Conservation (phyloP, 352 stramenopile genomes). For the Aphanomyces invadans region DNA sequence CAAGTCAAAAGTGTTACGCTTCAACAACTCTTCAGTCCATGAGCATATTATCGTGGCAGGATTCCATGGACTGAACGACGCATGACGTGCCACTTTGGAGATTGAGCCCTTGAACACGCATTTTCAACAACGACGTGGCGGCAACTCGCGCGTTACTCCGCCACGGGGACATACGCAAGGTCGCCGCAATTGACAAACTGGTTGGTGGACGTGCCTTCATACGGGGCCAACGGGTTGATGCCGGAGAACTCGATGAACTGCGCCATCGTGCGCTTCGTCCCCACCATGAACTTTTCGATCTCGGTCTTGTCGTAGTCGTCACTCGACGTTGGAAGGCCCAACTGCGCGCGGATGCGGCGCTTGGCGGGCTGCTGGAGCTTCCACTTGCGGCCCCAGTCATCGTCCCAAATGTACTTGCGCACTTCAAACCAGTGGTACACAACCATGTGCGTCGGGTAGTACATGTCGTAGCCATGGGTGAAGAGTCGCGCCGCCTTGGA, state of each 20-base stretch:
- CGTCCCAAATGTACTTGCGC: constrained; percentile 77
- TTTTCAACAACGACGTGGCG: too few species aligned
- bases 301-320: constrained; percentile 69
- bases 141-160: too few species aligned
- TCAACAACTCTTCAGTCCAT: too few species aligned
- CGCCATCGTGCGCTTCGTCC: constrained; percentile 65
- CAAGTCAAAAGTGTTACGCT: too few species aligned
- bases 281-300: constrained; percentile 56
- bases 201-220: constrained; percentile 34
- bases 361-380: constrained; percentile 64
- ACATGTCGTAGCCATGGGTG: constrained; percentile 77
- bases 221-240: constrained; percentile 65
- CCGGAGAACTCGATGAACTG: constrained; percentile 75
- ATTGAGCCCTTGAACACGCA: too few species aligned
- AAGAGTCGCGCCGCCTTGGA: constrained; percentile 61
- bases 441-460: constrained; percentile 60
- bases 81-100: too few species aligned
- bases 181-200: constrained; percentile 71
- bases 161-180: constrained; percentile 51
- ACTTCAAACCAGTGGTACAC: constrained; percentile 78
- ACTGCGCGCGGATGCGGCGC: constrained; percentile 56
- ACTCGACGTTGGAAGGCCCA: constrained; percentile 49
- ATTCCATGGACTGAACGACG: too few species aligned
- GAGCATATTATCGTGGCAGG: too few species aligned
- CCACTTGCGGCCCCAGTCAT: constrained; percentile 63